Base-by-base conservation (phyloP, 495 filamentous ascomycete genomes). In the Sordaria brevicollis region DNA sequence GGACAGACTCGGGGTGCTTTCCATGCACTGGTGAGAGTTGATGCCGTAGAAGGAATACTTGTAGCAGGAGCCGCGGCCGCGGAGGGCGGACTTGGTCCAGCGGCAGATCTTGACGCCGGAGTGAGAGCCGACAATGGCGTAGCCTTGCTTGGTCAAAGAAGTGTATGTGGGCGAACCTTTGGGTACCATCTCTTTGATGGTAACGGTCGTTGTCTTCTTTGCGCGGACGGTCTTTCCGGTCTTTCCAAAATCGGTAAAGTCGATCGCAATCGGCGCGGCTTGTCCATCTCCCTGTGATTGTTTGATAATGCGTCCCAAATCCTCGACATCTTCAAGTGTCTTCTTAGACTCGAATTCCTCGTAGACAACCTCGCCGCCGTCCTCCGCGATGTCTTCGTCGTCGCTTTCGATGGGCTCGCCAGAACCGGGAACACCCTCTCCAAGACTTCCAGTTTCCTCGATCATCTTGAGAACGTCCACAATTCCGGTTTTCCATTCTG, bases 41-140 rank as follows among this genome's bases (percentile, higher is more conserved):
- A 98, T 98, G 71, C 94, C 94, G 79, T 98, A 98, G 82, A 98
- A 97, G 7, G 91, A 93, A 79, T 85, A 97, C 78, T 98, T 98
- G 85, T 98, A 98, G 83, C 94, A 98, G 25, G 92, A 96, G 11
- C 94, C 94, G 19, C 94, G 89, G 35, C 94, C 94, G 66, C 94
- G 92, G n/a, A 98, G 89, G 4, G 94, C 94, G 6, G 93, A 97
- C 81, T 98, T 98, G 10, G 94, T 98, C 94, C 94, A 98, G 31
- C 94, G 92, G 77, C 94, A 97, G 73, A 97, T 97, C 81, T 98
- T 98, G 69, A 98, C 94, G 31, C 94, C 94, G 9, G 92, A 96
- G 81, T 98, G 94, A 0, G 93, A 94, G 65, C 94, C 94, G 65
- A 98, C 90, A 69, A 98, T 97, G 0, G 91, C 88, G 78, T 98